phyloP scores from a whole-genome alignment of 306 rosid species.

The Dicorynia guianensis region DNA sequence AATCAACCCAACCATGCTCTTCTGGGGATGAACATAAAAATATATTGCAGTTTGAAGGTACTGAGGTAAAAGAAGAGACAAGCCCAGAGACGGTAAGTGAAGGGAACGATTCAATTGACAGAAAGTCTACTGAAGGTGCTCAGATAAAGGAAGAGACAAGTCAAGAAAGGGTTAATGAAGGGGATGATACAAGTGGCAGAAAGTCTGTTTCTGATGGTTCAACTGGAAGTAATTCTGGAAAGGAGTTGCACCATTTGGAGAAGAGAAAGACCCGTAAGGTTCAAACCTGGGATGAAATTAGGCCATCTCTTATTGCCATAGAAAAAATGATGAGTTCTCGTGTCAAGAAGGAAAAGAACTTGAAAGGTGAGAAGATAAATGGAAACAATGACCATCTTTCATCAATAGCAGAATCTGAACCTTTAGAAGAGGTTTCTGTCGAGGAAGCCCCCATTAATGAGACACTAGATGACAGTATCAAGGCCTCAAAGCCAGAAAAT shows the following conservation, averaged over 20 bases:
- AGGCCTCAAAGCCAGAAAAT: conserved; percentile 43
- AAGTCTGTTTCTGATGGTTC: conserved; percentile 50
- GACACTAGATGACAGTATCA: conserved; percentile 38
- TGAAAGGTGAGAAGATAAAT: conserved; percentile 47
- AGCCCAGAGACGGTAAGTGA: conserved; percentile 45
- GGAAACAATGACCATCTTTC: conserved; percentile 49
- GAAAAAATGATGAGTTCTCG: conserved; percentile 70
- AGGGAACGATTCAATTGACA: conserved; percentile 47
- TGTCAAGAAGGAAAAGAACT: conserved; percentile 53
- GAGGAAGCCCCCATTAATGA: conserved; percentile 39
- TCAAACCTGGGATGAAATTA: conserved; percentile 69
- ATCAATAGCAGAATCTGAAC: conserved; percentile 55
- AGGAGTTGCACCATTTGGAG: conserved; percentile 52
- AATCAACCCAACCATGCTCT: conserved; percentile 49
- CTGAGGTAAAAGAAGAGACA: conserved; percentile 50
- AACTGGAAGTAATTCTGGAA: conserved; percentile 50
- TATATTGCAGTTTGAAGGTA: conserved; percentile 49
- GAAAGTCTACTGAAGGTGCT: conserved; percentile 41
- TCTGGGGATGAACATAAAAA: conserved; percentile 49
- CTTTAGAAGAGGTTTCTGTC: conserved; percentile 42
- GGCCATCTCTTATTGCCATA: conserved; percentile 65
- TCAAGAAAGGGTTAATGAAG: conserved; percentile 43
- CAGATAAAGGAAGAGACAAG: conserved; percentile 42
- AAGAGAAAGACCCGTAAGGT: conserved; percentile 56
- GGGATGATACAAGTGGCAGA: conserved; percentile 41